Conservation (phyloP, 352 stramenopile genomes). For the Phytophthora aleatoria region DNA sequence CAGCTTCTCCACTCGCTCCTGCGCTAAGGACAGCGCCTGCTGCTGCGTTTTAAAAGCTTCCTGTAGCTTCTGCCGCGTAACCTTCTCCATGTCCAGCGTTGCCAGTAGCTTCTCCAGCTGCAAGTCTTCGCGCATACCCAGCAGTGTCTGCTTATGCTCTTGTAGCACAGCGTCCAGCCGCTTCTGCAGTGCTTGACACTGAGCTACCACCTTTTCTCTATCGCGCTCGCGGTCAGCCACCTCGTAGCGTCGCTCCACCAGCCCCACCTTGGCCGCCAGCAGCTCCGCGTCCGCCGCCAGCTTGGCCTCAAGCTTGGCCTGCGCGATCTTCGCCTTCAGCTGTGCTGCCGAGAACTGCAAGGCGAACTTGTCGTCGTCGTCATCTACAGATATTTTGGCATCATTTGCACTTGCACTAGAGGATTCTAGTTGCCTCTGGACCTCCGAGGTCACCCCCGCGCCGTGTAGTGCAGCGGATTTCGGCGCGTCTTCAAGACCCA, state of each 20-base stretch:
- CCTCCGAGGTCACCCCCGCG: neutral
- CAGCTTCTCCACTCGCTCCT: conserved; percentile 52
- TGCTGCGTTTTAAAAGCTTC: conserved; percentile 51
- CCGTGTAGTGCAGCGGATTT: conserved; percentile 5
- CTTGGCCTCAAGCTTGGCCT: conserved; percentile 60
- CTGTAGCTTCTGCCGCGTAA: conserved; percentile 40
- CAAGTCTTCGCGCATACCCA: conserved; percentile 54
- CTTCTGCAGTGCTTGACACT: conserved; percentile 40
- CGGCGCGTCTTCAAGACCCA: conserved; percentile 2
- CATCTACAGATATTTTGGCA: neutral
- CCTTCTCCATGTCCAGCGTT: conserved; percentile 64
- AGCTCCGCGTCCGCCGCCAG: conserved; percentile 55
- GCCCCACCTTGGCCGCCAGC: conserved; percentile 45
- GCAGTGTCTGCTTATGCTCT: conserved; percentile 55
- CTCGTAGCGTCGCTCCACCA: conserved; percentile 49
- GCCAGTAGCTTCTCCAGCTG: conserved; percentile 53
- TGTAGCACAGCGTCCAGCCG: conserved; percentile 49
- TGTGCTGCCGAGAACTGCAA: conserved; percentile 51
- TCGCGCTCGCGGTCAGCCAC: conserved; percentile 38
- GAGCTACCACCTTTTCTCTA: conserved; percentile 8
- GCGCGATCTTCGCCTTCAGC: conserved; percentile 53
- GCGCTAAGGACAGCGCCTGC: conserved; percentile 39
- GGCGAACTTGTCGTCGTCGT: conserved; percentile 23
- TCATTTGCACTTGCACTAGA: conserved; percentile 2
- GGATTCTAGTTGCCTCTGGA: neutral